Percentiles rank a stretch among this genome's conserved stretches.
phyloP scores from a whole-genome alignment of 2,329 filamentous ascomycete genomes.

The Cytospora piceae region DNA sequence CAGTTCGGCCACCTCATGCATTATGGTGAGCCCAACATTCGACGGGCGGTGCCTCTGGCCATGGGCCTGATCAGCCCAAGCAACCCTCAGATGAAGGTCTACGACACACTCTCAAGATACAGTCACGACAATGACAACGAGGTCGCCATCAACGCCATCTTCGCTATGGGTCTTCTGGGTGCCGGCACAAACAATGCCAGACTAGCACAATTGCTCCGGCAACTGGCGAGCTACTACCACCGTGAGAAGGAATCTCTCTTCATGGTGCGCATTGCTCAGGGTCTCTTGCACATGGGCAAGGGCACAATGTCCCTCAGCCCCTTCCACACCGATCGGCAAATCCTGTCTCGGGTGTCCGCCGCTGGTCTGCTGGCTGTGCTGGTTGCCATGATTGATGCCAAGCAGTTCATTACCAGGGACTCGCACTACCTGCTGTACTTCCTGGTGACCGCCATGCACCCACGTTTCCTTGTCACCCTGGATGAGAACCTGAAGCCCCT shows the following conservation, averaged over 20 bases:
- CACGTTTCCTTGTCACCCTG: constrained; percentile 92
- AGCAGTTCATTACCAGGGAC: constrained; percentile 71
- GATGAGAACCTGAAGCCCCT: constrained; percentile 93
- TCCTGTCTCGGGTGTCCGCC: constrained; percentile 88
- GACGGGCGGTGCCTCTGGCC: constrained; percentile 91
- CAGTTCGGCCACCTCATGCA: constrained; percentile 99
- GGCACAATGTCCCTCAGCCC: constrained; percentile 93
- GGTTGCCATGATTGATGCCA: constrained; percentile 92
- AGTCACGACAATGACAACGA: constrained; percentile 99
- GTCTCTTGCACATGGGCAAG: constrained; percentile 98
- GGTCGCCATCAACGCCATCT: constrained; percentile 97
- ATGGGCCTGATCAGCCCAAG: constrained; percentile 97
- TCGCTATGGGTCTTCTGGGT: constrained; percentile 96
- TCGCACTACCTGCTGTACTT: constrained; percentile 96
- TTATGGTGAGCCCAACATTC: constrained; percentile 96
- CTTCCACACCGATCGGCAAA: constrained; percentile 98
- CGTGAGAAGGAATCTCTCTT: constrained; percentile 94
- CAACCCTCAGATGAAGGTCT: constrained; percentile 99
- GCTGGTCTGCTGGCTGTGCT: constrained; percentile 88
- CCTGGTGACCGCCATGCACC: constrained; percentile 94
- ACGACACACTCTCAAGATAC: constrained; percentile 96
- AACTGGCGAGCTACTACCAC: constrained; percentile 97
- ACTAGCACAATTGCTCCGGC: constrained; percentile 88
- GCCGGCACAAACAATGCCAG: constrained; percentile 98
- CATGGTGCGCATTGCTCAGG: constrained; percentile 98